Evolutionary conservation across 75 land plant species (phyloP), one percentile per base, ranked within the genome.

Genomic region (Ceratopteris richardii): DNA sequence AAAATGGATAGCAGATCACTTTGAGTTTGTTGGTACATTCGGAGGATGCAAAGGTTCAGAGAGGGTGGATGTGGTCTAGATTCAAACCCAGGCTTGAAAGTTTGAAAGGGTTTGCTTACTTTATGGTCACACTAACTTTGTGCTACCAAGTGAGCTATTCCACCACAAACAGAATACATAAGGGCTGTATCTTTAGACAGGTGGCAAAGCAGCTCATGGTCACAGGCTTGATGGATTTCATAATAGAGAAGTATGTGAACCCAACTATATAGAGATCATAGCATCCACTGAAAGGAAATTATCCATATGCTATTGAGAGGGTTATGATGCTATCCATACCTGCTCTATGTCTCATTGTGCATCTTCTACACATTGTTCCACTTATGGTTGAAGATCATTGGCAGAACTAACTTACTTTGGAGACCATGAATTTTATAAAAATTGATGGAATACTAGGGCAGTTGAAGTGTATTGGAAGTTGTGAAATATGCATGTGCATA

Each of bases 391-490:
- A 82, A 86, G 60, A 85, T 92, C 37, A 71, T 92, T 39, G 97
- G n/a, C 93, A 2, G 97, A 92, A 64, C 72, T 92, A 41, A 74
- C 89, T n/a, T 57, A 72, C n/a, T 86, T 86, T 76, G 89, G 89
- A 60, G 89, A 86, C 58, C 79, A 86, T 44, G 82, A 86, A 56
- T 86, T 86, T 48, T 86, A 86, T 67, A 86, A 86, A 60, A 94
- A 92, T 62, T 92, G 97, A 94, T 92, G 97, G 97, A 92, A 92
- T 77, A 94, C 97, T 33, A 75, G 75, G 61, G 84, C 97, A 55
- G 67, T 92, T 61, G 97, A 87, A 50, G 97, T 88, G 96, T 89
- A 94, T 65, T 90, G 98, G 98, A 81, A 87, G 65, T 73, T 83
- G 91, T 94, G 98, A 96, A 94, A 94, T 60, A 89, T n/a, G n/a